Conservation (phyloP, 805 yeast genomes). For the Hanseniaspora clermontiae region DNA sequence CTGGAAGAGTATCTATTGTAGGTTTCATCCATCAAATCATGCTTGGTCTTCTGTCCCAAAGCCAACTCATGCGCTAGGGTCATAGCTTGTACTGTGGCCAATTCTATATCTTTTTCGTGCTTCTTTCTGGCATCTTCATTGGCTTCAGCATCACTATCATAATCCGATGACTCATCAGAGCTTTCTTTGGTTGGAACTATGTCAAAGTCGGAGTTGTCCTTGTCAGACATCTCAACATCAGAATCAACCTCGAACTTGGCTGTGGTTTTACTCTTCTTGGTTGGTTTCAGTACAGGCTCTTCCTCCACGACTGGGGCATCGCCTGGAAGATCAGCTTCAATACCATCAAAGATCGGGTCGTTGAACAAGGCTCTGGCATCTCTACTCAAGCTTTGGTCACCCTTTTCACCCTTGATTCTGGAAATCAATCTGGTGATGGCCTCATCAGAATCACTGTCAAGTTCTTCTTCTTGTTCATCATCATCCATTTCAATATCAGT, state of each 20-base stretch:
- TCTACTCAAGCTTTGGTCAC: slow-evolving; percentile 28
- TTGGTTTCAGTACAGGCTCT: not conserved
- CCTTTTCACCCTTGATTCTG: slow-evolving; percentile 39
- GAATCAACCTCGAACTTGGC: slow-evolving; percentile 14
- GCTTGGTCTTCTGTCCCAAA: slow-evolving; percentile 69
- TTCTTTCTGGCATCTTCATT: slow-evolving; percentile 32
- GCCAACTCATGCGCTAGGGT: slow-evolving; percentile 95
- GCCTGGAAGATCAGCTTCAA: slow-evolving; percentile 28
- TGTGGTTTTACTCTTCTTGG: not conserved
- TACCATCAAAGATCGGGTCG: slow-evolving; percentile 42
- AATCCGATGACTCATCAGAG: slow-evolving; percentile 32
- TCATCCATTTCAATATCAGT: slow-evolving; percentile 29
- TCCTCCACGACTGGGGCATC: not conserved
- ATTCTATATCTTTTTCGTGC: slow-evolving; percentile 56
- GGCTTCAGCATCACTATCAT: slow-evolving; percentile 43
- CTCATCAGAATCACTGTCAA: slow-evolving; percentile 55
- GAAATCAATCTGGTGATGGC: slow-evolving; percentile 50
- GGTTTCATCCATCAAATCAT: slow-evolving; percentile 84
- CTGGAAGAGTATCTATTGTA: slow-evolving; percentile 85
- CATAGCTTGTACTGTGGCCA: slow-evolving; percentile 94
- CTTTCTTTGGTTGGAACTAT: slow-evolving; percentile 35
- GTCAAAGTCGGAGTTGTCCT: slow-evolving; percentile 31
- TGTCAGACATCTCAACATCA: slow-evolving; percentile 17
- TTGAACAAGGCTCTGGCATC: slow-evolving; percentile 37
- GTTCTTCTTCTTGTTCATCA: slow-evolving; percentile 35